Evolutionary conservation across 1,284 basidiomycete genomes (phyloP).

Genomic region (Coniferiporia sulphurascens): DNA sequence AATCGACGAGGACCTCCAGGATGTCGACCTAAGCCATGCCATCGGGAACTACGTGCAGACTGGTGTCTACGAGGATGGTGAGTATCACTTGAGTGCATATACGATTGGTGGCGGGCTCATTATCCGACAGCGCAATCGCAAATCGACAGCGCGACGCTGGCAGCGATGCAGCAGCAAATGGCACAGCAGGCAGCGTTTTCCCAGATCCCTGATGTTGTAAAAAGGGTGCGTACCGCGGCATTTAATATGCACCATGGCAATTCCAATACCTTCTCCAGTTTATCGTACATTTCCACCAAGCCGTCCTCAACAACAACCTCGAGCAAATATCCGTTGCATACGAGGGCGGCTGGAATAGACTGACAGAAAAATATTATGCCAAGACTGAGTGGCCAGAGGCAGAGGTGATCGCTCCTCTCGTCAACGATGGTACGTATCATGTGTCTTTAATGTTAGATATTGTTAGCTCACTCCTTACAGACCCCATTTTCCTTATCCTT

Average conservation of each 20-base stretch:
- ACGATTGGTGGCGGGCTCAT: neutral
- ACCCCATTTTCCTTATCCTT: conserved; percentile 92
- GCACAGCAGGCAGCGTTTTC: conserved; percentile 74
- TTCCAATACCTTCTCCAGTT: conserved; percentile 47
- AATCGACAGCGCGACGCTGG: conserved; percentile 61
- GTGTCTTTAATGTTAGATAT: conserved; percentile 1
- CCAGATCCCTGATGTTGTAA: conserved; percentile 76
- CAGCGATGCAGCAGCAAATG: conserved; percentile 75
- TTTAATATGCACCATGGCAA: neutral
- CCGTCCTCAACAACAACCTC: conserved; percentile 82
- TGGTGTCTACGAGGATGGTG: conserved; percentile 68
- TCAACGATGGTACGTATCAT: conserved; percentile 71
- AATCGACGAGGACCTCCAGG: conserved; percentile 68
- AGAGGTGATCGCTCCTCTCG: conserved; percentile 90
- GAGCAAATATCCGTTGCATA: conserved; percentile 88
- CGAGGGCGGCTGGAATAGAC: conserved; percentile 94
- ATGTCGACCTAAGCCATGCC: conserved; percentile 65
- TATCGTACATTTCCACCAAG: conserved; percentile 88
- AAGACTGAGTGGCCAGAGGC: conserved; percentile 98
- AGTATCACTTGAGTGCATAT: conserved; percentile 19
- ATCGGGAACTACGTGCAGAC: conserved; percentile 66
- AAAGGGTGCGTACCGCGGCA: conserved; percentile 50
- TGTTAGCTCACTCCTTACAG: conserved; percentile 33
- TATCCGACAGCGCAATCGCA: conserved; percentile 38
- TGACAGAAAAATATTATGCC: conserved; percentile 93